Evolutionary conservation across 345 rosid species (phyloP).

Genomic region (Gynandropsis gynandra): DNA sequence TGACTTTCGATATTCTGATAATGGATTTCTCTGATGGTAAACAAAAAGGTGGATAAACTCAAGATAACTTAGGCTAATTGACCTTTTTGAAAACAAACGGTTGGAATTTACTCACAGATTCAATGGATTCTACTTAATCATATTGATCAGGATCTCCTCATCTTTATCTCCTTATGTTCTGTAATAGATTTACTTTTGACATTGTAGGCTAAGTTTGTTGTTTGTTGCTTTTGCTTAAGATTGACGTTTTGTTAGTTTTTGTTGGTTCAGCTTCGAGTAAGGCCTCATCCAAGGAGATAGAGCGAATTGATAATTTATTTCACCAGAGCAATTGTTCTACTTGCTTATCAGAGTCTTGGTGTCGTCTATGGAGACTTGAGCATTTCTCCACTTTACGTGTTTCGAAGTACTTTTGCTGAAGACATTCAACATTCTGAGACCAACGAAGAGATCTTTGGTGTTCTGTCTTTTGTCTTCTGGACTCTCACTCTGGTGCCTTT

Average conservation of each 20-base stretch:
- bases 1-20: background rate
- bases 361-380: no score
- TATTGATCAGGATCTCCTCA: background rate
- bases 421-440: no score
- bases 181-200: background rate
- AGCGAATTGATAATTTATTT: slow-evolving; percentile 73
- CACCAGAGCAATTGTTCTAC: no score
- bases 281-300: slow-evolving; percentile 89
- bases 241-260: background rate
- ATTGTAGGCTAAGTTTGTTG: slow-evolving; percentile 1
- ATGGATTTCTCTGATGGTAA: background rate
- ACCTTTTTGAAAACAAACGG: background rate
- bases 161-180: background rate
- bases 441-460: no score
- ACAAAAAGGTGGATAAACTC: no score
- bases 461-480: no score
- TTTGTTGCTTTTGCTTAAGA: background rate
- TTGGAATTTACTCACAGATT: background rate
- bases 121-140: background rate
- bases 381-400: no score
- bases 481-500: no score
- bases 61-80: background rate
- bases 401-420: no score
- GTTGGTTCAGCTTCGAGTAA: slow-evolving; percentile 60
- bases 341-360: no score